Percentiles rank a stretch among this genome's conserved stretches.
These are phyloP conservation scores for Fragaria nilgerrensis DNA, from an alignment of 306 rosid species.

Conservation along the genomic window DNA sequence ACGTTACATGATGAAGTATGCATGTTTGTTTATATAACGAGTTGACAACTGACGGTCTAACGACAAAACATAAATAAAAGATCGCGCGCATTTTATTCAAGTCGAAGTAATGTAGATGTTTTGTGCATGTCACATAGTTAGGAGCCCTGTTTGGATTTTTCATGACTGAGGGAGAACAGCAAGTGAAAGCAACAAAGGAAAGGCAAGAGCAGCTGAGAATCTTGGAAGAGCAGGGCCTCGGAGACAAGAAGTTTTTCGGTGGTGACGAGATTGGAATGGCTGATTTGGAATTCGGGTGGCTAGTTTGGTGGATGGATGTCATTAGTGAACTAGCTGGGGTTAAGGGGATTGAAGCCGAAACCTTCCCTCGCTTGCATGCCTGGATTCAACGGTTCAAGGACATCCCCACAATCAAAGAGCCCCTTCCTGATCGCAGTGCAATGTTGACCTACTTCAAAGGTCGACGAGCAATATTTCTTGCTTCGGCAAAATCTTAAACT, in stretches of 20 bases:
- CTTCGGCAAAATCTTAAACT: too few relatives aligned
- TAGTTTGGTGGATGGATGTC: slow-evolving; percentile 3
- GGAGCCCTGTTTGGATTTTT: not conserved
- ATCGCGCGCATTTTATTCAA: not conserved
- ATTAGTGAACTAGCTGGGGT: not conserved
- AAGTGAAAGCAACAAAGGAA: slow-evolving; percentile 9
- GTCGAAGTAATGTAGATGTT: not conserved
- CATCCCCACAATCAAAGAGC: not conserved
- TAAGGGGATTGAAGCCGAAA: not conserved
- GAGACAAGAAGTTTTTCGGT: not conserved
- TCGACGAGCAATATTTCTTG: not conserved
- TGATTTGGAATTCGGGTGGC: slow-evolving; percentile 10
- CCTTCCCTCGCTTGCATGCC: slow-evolving; percentile 1
- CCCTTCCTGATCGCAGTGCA: slow-evolving; percentile 3
- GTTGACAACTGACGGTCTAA: too few relatives aligned
- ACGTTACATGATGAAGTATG: not conserved
- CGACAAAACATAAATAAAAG: not conserved
- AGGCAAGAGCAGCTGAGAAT: not conserved
- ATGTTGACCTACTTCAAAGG: not conserved
- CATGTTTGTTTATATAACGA: not conserved
- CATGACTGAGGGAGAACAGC: slow-evolving; percentile 3
- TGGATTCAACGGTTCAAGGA: slow-evolving; percentile 13
- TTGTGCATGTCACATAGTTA: not conserved
- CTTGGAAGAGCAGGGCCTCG: not conserved
- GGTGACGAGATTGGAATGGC: slow-evolving; percentile 4